Base-by-base conservation (phyloP, 768 basidiomycete genomes). In the Xerocomellus chrysenteron region DNA sequence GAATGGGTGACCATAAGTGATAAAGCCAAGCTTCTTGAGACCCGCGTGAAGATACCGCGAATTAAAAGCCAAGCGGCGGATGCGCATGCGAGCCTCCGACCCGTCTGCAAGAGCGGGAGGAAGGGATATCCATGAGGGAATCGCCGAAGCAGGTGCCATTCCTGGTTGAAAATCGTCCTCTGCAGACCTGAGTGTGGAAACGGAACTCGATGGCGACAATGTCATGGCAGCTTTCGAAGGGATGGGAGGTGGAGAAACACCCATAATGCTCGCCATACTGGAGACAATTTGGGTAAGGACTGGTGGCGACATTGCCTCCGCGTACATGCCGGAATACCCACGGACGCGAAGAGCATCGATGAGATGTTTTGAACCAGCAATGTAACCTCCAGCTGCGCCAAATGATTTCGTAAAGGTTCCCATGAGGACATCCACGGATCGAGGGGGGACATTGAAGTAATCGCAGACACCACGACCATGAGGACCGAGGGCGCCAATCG, bases 331-430 rank as follows among this genome's bases (percentile, higher is more conserved):
- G 0, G 92, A 84, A 69, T 96, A 87, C 2, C 90, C 90, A 45
- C 84, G 81, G 24, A 94, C 66, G 13, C 95, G 90, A 9, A 99
- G 80, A 6, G 85, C 79, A 62, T 93, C 87, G 60, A 98, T 87
- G 57, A 96, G 76, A 2, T 77, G 71, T 66, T 92, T 94, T 63
- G 76, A 84, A 8, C 94, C 95, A 4, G 95, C 82, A 58, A 99
- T 87, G 74, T 98, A 98, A 4, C 97, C 96, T 44, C 96, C 96
- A 0, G 94, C 89, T 1, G 94, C 90, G 52, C 92, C 93, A 65
- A 95, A 95, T 0, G 91, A 92, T 72, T 92, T 93, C 28, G 96
- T 99, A 73, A 99, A 97, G 0, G 97, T 99, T 47, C 97, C 97
- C 97, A 99, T 99, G 59, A 97, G 83, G 59, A 99, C 81, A 68